These are phyloP conservation scores for Circinella umbellata DNA, from an alignment of 371 early-diverging fungal genomes.

Conservation along the genomic window DNA sequence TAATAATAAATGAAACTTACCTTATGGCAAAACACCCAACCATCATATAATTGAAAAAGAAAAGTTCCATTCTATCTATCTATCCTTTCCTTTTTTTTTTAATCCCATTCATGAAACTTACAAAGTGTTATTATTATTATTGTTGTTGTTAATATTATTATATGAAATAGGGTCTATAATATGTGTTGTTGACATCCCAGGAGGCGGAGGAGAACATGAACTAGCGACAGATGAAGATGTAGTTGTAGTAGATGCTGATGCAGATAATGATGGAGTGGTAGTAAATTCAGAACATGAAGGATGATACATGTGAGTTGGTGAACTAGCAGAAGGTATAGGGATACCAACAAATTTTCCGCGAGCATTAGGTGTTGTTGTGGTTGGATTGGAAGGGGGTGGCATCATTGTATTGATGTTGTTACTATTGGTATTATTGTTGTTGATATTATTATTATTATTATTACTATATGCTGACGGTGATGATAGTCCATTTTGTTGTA, in stretches of 20 bases:
- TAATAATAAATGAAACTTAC: not conserved
- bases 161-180: constrained; percentile 4
- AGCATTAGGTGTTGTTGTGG: constrained; percentile 16
- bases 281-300: constrained; percentile 8
- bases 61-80: not conserved
- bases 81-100: not conserved
- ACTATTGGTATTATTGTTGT: constrained; percentile 10
- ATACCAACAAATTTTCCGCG: constrained; percentile 27
- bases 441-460: constrained; percentile 2
- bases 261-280: constrained; percentile 8
- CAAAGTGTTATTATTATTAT: not conserved
- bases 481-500: not conserved
- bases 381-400: constrained; percentile 38
- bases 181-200: constrained; percentile 7
- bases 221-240: constrained; percentile 23
- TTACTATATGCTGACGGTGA: not conserved
- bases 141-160: not conserved
- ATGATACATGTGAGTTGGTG: constrained; percentile 21
- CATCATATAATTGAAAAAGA: no score
- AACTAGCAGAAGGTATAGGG: constrained; percentile 16
- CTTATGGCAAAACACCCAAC: not conserved
- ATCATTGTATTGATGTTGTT: constrained; percentile 32
- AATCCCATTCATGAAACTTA: not conserved
- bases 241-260: constrained; percentile 22
- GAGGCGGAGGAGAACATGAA: constrained; percentile 16